phyloP scores from a whole-genome alignment of 1,284 basidiomycete genomes.

The Trichosporon sp. region DNA sequence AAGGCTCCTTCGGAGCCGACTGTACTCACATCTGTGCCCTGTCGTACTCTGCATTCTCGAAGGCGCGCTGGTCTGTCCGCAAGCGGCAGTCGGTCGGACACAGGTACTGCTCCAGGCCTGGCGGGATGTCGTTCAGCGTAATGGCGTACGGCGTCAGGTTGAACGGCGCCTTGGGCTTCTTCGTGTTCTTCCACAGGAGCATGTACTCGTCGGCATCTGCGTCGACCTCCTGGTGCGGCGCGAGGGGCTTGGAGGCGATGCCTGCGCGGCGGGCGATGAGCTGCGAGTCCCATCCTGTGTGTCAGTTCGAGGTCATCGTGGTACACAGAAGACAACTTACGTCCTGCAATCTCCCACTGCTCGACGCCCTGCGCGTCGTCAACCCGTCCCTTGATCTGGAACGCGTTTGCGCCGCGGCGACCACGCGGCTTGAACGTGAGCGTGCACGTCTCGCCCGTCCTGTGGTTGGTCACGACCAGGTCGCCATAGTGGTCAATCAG shows the following conservation, averaged over 20 bases:
- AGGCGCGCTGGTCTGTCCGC: slow-evolving; percentile 90
- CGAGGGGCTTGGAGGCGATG: slow-evolving; percentile 59
- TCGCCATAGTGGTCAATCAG: slow-evolving; percentile 97
- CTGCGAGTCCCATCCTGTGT: slow-evolving; percentile 78
- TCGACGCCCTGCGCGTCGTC: slow-evolving; percentile 61
- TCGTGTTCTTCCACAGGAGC: slow-evolving; percentile 83
- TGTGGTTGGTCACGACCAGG: slow-evolving; percentile 84
- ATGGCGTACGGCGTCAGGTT: slow-evolving; percentile 94
- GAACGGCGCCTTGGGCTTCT: slow-evolving; percentile 77
- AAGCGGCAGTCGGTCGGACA: slow-evolving; percentile 90
- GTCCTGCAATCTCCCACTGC: slow-evolving; percentile 85
- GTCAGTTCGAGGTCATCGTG: background rate
- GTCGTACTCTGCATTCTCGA: slow-evolving; percentile 87
- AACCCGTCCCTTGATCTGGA: slow-evolving; percentile 84
- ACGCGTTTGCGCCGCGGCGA: slow-evolving; percentile 87
- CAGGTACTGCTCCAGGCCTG: slow-evolving; percentile 62
- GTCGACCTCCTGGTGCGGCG: slow-evolving; percentile 43
- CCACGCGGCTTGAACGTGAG: slow-evolving; percentile 94
- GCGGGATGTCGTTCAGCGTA: slow-evolving; percentile 58
- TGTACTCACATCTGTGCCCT: slow-evolving; percentile 62
- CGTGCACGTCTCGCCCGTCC: slow-evolving; percentile 81
- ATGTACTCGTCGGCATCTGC: slow-evolving; percentile 43
- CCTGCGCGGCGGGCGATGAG: slow-evolving; percentile 77
- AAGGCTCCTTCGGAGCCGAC: too few relatives aligned
- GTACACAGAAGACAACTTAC: slow-evolving; percentile 38